Conservation (phyloP, 2,329 filamentous ascomycete species). For the Calonectria pseudoreteaudii region DNA sequence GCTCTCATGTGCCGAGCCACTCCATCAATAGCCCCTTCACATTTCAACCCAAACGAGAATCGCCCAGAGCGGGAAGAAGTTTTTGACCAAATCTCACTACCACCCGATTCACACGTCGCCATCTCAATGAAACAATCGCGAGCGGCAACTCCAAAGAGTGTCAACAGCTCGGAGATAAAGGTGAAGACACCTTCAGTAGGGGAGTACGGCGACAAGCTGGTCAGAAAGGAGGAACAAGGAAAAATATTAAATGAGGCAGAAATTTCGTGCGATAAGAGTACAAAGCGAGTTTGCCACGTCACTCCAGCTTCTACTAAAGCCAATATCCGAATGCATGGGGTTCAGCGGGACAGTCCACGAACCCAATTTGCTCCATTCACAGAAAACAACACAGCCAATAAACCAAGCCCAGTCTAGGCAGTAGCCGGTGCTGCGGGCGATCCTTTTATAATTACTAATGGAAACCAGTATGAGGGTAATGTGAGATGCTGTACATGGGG, state of each 20-base stretch:
- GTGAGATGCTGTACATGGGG: background rate
- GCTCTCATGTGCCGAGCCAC: constrained; percentile 44
- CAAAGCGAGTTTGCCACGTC: constrained; percentile 58
- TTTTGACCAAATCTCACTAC: constrained; percentile 51
- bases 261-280: constrained; percentile 48
- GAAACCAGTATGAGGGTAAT: background rate
- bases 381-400: constrained; percentile 1
- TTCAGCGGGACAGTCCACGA: constrained; percentile 46
- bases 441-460: constrained; percentile 4
- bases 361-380: constrained; percentile 37
- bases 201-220: constrained; percentile 12
- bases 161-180: constrained; percentile 14
- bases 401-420: background rate
- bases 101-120: constrained; percentile 18
- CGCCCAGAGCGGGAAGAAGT: constrained; percentile 53
- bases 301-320: constrained; percentile 51
- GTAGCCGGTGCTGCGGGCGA: background rate
- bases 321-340: constrained; percentile 62
- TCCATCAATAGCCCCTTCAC: constrained; percentile 33
- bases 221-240: constrained; percentile 20
- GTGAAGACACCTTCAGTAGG: constrained; percentile 22
- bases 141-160: constrained; percentile 26
- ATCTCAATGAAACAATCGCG: constrained; percentile 29
- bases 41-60: constrained; percentile 28
- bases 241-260: constrained; percentile 27